Base-by-base conservation (phyloP, 495 filamentous ascomycete species). In the Penicillium fimorum region DNA sequence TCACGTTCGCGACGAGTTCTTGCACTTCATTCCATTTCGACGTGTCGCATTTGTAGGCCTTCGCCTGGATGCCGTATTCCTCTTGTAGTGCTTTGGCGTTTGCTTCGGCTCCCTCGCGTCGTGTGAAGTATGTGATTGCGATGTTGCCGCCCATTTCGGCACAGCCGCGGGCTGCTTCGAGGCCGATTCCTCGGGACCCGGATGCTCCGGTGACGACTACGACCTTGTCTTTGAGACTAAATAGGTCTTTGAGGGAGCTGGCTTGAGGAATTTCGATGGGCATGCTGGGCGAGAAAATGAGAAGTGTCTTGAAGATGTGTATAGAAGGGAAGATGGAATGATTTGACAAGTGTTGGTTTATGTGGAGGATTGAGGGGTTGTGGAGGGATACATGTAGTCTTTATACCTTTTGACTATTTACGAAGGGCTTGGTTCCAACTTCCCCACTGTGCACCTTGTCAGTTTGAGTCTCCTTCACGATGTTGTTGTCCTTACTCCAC, bases 141-240 rank as follows among this genome's bases (percentile, higher is more conserved):
- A 87, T 63, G 65, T 82, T 70, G 59, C 82, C 84, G 30, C 84
- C 83, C 71, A 84, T 79, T 62, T 87, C 84, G 27, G 84, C 84
- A 59, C 77, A 80, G 50, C 81, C 83, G 10, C 82, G 81, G 2
- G 83, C 83, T 45, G 82, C 81, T 66, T 85, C 82, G 59, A 82
- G 82, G 45, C 84, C 84, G 67, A 87, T 86, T 47, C 84, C 84
- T 32, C 57, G 72, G 9, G 81, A 73, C 24, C 81, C 82, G 18
- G 82, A 83, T 42, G 82, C 84, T 49, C 84, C 84, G 30, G 84
- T 86, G n/a, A 87, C 76, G 64, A 85, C 70, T 64, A 84, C 79
- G 63, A 84, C 80, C 65, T 84, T 85, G 72, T 82, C 82, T 66
- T 85, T 84, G 45, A 87, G 73, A 70, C 72, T 77, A 68, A 86